Percentiles rank a stretch among this genome's conserved stretches.
Conservation (phyloP, 1,284 basidiomycete species). For the Mycena sp. region DNA sequence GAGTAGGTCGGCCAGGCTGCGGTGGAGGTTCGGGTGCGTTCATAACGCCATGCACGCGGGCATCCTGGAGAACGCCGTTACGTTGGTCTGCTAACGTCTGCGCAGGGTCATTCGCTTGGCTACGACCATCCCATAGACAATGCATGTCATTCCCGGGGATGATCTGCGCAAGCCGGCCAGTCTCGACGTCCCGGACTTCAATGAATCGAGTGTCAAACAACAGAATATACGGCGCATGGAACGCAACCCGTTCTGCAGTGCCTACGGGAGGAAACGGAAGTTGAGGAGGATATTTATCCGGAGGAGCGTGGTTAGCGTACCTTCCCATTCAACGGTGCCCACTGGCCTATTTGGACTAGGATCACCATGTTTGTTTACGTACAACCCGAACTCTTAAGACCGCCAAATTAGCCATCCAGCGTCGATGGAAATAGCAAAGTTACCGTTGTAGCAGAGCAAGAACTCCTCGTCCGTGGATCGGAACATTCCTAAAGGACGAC, state of each 20-base stretch:
- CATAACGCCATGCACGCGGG: constrained; percentile 81
- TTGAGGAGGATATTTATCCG: not conserved
- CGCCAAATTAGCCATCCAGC: constrained; percentile 14
- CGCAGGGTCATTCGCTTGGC: constrained; percentile 46
- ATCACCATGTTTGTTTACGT: constrained; percentile 87
- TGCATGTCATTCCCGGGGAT: constrained; percentile 88
- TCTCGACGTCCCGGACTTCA: constrained; percentile 85
- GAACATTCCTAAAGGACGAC: constrained; percentile 93
- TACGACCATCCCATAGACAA: constrained; percentile 89
- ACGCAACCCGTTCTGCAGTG: constrained; percentile 81
- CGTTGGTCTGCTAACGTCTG: constrained; percentile 70
- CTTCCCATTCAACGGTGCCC: constrained; percentile 86
- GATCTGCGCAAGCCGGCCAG: constrained; percentile 90
- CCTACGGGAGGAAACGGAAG: constrained; percentile 36
- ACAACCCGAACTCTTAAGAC: constrained; percentile 87
- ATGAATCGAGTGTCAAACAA: constrained; percentile 86
- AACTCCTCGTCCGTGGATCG: constrained; percentile 90
- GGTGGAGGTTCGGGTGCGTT: constrained; percentile 58
- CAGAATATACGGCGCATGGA: constrained; percentile 82
- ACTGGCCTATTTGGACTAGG: constrained; percentile 62
- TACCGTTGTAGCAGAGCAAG: constrained; percentile 92
- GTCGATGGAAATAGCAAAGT: constrained; percentile 32
- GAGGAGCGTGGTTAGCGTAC: not conserved
- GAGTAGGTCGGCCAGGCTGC: constrained; percentile 47
- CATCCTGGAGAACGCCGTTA: constrained; percentile 74